Percentiles rank a stretch among this genome's conserved stretches.
Conservation (phyloP, 1,139 yeast genomes). For the Meyerozyma carpophila region DNA sequence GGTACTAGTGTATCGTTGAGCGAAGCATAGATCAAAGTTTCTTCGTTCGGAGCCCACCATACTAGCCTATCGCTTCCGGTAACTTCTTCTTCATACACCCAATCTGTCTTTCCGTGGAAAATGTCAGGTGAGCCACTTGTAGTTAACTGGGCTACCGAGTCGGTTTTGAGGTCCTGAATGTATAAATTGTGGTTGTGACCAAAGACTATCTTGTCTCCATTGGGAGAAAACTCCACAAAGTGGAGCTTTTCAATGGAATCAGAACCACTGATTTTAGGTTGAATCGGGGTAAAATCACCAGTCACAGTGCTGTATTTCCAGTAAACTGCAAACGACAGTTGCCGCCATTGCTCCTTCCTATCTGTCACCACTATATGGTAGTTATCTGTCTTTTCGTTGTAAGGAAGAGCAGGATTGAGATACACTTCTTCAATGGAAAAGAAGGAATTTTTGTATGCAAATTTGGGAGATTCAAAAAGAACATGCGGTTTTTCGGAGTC, state of each 20-base stretch:
- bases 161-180: slow-evolving; percentile 30
- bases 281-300: slow-evolving; percentile 37
- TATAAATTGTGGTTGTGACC: slow-evolving; percentile 63
- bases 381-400: slow-evolving; percentile 18
- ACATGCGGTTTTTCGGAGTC: slow-evolving; percentile 13
- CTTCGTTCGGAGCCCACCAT: slow-evolving; percentile 87
- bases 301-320: slow-evolving; percentile 43
- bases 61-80: slow-evolving; percentile 55
- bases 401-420: slow-evolving; percentile 30
- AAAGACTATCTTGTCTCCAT: slow-evolving; percentile 59
- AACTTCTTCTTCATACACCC: slow-evolving; percentile 97
- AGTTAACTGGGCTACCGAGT: slow-evolving; percentile 44
- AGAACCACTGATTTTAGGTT: slow-evolving; percentile 16
- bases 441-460: slow-evolving; percentile 29
- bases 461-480: slow-evolving; percentile 20
- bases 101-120: slow-evolving; percentile 88
- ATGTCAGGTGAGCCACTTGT: slow-evolving; percentile 59
- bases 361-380: slow-evolving; percentile 34
- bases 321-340: slow-evolving; percentile 62
- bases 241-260: slow-evolving; percentile 28
- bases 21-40: slow-evolving; percentile 55
- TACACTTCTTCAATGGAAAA: slow-evolving; percentile 23
- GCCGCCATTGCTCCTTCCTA: slow-evolving; percentile 52
- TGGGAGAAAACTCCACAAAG: slow-evolving; percentile 74
- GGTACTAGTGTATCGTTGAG: slow-evolving; percentile 72